These are phyloP conservation scores for Chenopodium berlandieri DNA, from an alignment of 148 eudicot species.

Conservation along the genomic window DNA sequence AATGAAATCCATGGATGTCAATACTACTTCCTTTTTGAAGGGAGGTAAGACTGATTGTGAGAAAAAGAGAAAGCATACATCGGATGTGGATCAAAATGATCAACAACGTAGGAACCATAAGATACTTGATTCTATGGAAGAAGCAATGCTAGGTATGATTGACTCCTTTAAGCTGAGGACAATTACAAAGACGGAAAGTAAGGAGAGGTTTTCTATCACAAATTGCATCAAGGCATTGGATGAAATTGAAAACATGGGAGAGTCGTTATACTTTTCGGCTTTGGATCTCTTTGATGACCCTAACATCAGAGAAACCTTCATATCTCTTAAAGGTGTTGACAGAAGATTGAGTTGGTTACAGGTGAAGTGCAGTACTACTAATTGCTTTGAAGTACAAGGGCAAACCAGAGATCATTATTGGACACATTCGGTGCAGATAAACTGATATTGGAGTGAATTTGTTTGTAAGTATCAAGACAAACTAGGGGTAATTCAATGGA, in stretches of 20 bases:
- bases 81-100: constrained; percentile 31
- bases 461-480: background rate
- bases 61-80: constrained; percentile 57
- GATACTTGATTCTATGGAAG: constrained; percentile 46
- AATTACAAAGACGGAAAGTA: constrained; percentile 19
- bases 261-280: constrained; percentile 47
- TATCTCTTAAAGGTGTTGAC: constrained; percentile 47
- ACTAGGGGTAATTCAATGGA: background rate
- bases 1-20: constrained; percentile 29
- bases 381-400: too few relatives aligned
- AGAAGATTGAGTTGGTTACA: constrained; percentile 54
- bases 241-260: constrained; percentile 47
- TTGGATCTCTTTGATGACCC: constrained; percentile 70
- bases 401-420: background rate
- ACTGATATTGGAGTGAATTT: background rate
- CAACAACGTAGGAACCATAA: constrained; percentile 37
- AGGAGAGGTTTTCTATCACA: constrained; percentile 43
- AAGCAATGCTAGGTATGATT: constrained; percentile 61
- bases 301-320: constrained; percentile 47
- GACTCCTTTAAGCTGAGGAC: constrained; percentile 41
- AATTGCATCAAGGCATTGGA: constrained; percentile 64
- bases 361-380: constrained; percentile 41
- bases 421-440: background rate
- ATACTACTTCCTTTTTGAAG: constrained; percentile 32
- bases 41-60: constrained; percentile 30